Evolutionary conservation across 495 filamentous ascomycete species (phyloP).

Genomic region (Rusavskia elegans): DNA sequence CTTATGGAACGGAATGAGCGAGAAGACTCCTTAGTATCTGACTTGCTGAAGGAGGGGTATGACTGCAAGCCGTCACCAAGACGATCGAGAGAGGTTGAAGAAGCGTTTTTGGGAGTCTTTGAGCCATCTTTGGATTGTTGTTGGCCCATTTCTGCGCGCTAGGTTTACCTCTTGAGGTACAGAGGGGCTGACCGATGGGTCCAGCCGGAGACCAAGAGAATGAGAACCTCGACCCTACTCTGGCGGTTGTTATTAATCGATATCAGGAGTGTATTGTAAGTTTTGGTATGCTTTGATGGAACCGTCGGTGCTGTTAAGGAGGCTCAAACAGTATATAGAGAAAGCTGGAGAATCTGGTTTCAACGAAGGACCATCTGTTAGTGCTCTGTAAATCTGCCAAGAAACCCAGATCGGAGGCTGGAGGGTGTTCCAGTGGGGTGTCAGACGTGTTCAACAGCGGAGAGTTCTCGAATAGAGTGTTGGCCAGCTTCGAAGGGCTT

Average conservation of each 20-base stretch:
- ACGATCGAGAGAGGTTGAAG: constrained; percentile 17
- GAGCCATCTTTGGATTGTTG: constrained; percentile 63
- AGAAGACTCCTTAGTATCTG: constrained; percentile 87
- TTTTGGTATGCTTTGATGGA: background rate
- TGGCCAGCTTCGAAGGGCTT: too few species aligned
- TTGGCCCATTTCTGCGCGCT: constrained; percentile 57
- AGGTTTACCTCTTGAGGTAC: background rate
- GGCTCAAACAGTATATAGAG: constrained; percentile 39
- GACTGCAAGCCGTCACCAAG: constrained; percentile 46
- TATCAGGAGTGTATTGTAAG: background rate
- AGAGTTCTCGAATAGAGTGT: too few species aligned
- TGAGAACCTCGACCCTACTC: background rate
- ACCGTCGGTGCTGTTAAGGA: constrained; percentile 25
- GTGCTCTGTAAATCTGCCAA: constrained; percentile 5
- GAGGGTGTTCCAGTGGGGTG: too few species aligned
- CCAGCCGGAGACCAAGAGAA: background rate
- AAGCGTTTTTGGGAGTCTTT: constrained; percentile 19
- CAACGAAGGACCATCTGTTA: constrained; percentile 10
- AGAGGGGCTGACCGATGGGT: background rate
- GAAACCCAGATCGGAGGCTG: background rate
- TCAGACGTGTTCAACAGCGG: too few species aligned
- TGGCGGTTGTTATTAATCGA: background rate
- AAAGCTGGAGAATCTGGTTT: constrained; percentile 20
- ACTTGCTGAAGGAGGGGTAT: constrained; percentile 81
- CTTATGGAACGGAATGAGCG: constrained; percentile 65